A percentile compares a stretch with the other conserved stretches of the same genome.
These are phyloP conservation scores for Gyrodon lividus DNA, from an alignment of 768 basidiomycete genomes.

Conservation along the genomic window DNA sequence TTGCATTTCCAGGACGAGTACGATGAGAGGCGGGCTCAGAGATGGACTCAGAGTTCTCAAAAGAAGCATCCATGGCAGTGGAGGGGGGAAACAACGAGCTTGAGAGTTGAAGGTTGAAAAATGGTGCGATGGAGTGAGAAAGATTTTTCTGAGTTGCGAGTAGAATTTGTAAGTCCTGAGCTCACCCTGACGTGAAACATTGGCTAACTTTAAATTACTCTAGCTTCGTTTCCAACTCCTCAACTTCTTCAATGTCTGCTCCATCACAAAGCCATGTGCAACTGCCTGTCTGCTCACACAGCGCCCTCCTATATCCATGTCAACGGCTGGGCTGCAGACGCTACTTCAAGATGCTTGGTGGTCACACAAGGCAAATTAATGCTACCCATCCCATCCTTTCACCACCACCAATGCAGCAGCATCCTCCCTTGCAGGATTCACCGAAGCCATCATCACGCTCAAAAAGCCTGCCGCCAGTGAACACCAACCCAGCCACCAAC, in stretches of 20 bases:
- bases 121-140: too few species aligned
- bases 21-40: neutral
- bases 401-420: neutral
- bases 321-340: neutral
- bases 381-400: neutral
- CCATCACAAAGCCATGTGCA: neutral
- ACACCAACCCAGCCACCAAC: neutral
- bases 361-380: slow-evolving; percentile 1
- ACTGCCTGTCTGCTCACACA: neutral
- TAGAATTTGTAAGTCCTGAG: too few species aligned
- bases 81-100: too few species aligned
- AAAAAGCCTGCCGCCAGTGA: neutral
- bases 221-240: neutral
- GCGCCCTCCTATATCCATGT: neutral
- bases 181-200: too few species aligned
- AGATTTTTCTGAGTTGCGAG: too few species aligned
- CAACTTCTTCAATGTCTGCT: neutral
- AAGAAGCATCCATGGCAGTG: too few species aligned
- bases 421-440: neutral
- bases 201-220: neutral
- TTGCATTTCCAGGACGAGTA: neutral
- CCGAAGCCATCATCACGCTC: neutral
- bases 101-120: too few species aligned
- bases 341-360: neutral
- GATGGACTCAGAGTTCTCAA: neutral